Evolutionary conservation across 805 yeast species (phyloP), one percentile per base, ranked within the genome.

Genomic region (Zygoascus bituminiphila): DNA sequence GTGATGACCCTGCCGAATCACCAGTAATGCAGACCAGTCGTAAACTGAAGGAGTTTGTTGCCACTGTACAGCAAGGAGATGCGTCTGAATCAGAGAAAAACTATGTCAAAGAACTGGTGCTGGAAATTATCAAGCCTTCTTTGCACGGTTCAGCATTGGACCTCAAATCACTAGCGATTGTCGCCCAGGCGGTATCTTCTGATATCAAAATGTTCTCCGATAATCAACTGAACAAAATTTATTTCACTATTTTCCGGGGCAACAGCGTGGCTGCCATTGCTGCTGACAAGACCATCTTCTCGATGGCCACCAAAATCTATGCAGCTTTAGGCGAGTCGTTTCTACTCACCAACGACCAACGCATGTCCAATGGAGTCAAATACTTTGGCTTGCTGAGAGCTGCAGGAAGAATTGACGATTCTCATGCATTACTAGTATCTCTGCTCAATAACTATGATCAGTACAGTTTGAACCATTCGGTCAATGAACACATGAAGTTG

Each of bases 331-430:
- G 44, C 17, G 36, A 22, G 12, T 17, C 36, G n/a, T n/a, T 17
- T 12, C 7, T 26, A 17, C 22, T 41, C 14, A 41, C 31, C 17
- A 22, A 14, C 6, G 33, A 41, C 10, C 44, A 41, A 17, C 44
- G 35, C 2, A 4, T 41, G 31, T n/a, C 35, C 24, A 62, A 61
- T 40, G 63, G 61, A 2, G 21, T 53, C 29, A 39, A 47, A 4
- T 63, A 53, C 49, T 54, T 54, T 42, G 25, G 38, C 36, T 45
- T 54, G 21, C 49, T 62, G 37, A 42, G 62, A 5, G 31, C 44
- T 9, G 42, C 48, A 35, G 54, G 55, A 7, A 47, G 46, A 46
- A 29, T 44, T 2, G 43, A 22, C 5, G 63, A 61, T 41, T 50
- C 63, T 2, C 33, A 40, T 12, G 50, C 50, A 46, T 43, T 60